These are phyloP conservation scores for Peronosclerospora sorghi DNA, from an alignment of 352 stramenopile genomes.

Conservation along the genomic window DNA sequence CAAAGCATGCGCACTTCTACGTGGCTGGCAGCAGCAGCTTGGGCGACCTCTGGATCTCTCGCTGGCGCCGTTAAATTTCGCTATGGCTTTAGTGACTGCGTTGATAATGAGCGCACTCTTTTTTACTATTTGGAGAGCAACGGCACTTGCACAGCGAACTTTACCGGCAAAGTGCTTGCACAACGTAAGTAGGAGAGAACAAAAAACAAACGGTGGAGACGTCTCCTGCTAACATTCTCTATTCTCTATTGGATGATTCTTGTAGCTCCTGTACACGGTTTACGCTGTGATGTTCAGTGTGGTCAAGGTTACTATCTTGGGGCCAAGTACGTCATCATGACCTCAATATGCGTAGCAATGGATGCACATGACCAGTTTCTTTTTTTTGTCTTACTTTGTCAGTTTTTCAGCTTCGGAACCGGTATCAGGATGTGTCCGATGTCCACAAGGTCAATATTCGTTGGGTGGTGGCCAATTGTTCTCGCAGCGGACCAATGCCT, in stretches of 20 bases:
- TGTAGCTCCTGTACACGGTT: slow-evolving; percentile 46
- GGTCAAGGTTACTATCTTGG: slow-evolving; percentile 61
- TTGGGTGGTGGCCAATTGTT: slow-evolving; percentile 65
- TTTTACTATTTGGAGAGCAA: slow-evolving; percentile 57
- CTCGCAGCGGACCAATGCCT: slow-evolving; percentile 57
- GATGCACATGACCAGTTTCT: no score
- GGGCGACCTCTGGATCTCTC: not conserved
- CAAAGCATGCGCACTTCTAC: slow-evolving; percentile 3
- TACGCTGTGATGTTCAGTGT: slow-evolving; percentile 66
- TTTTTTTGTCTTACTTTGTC: not conserved
- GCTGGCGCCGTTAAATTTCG: slow-evolving; percentile 16
- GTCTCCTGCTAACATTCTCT: not conserved
- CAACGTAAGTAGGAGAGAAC: slow-evolving; percentile 26
- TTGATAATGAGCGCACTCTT: slow-evolving; percentile 61
- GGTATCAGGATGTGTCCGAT: slow-evolving; percentile 64
- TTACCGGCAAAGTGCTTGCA: slow-evolving; percentile 23
- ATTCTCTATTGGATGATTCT: not conserved
- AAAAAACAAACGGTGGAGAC: no score
- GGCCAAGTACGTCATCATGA: slow-evolving; percentile 44
- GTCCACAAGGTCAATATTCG: slow-evolving; percentile 62
- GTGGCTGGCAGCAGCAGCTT: not conserved
- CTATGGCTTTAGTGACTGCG: slow-evolving; percentile 76
- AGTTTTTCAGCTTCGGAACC: slow-evolving; percentile 49
- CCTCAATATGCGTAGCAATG: not conserved
- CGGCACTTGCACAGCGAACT: slow-evolving; percentile 34